A percentile compares a stretch with the other conserved stretches of the same genome.
Conservation (phyloP, 225 moss, liverwort and hornwort genomes). For the Sphagnum contortum region DNA sequence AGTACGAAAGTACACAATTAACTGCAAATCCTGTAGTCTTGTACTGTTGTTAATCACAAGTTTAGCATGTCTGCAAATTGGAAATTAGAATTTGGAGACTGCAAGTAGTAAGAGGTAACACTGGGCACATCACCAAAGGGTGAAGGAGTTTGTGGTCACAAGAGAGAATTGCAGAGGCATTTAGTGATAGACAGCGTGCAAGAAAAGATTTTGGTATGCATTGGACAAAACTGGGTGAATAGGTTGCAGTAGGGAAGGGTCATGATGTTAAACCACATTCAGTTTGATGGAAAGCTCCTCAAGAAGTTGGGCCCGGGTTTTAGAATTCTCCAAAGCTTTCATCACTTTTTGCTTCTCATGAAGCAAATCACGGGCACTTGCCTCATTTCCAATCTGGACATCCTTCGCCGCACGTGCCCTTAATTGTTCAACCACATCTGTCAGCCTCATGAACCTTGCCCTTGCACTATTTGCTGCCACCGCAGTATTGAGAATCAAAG, state of each 20-base stretch:
- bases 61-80: no score
- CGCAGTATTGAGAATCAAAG: background rate
- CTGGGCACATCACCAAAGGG: no score
- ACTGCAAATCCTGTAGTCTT: no score
- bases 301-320: constrained; percentile 61
- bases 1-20: no score
- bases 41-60: no score
- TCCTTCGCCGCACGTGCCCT: constrained; percentile 70
- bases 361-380: constrained; percentile 52
- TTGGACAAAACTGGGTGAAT: no score
- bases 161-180: no score
- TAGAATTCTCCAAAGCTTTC: constrained; percentile 67
- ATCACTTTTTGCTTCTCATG: constrained; percentile 95
- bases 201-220: no score
- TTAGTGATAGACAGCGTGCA: no score
- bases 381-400: constrained; percentile 66
- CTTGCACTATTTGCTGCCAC: constrained; percentile 64
- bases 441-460: constrained; percentile 83
- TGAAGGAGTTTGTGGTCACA: no score
- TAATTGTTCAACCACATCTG: constrained; percentile 85
- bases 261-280: constrained; percentile 42
- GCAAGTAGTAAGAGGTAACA: background rate
- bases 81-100: background rate
- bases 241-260: no score
- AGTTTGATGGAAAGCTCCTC: constrained; percentile 73